Evolutionary conservation across 1,284 basidiomycete genomes (phyloP).

Genomic region (Rhodotorula sp.): DNA sequence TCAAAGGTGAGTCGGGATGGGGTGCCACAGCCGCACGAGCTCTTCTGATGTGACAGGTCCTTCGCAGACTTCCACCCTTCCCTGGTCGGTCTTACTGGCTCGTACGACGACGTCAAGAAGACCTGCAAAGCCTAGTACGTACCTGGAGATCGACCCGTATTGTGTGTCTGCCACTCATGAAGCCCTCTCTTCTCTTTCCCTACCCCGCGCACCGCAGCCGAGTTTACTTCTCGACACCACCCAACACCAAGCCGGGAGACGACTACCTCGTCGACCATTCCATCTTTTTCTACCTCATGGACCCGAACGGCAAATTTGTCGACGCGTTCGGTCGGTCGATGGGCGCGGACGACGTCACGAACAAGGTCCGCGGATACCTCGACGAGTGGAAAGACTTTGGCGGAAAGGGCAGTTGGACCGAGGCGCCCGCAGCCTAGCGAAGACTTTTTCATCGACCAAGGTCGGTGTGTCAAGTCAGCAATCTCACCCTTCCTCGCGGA

Average conservation of each 20-base stretch:
- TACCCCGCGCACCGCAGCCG: slow-evolving; percentile 52
- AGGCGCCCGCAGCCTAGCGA: slow-evolving; percentile 5
- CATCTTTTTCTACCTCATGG: slow-evolving; percentile 85
- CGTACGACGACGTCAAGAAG: slow-evolving; percentile 79
- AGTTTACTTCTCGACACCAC: slow-evolving; percentile 98
- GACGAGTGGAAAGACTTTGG: slow-evolving; percentile 52
- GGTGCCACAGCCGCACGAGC: neutral
- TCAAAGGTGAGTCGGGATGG: slow-evolving; percentile 48
- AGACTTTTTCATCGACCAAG: neutral
- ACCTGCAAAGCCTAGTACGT: slow-evolving; percentile 78
- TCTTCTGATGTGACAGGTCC: too few species aligned
- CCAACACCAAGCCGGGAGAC: slow-evolving; percentile 64
- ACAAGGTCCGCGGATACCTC: slow-evolving; percentile 56
- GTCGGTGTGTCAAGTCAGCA: too few species aligned
- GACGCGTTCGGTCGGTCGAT: slow-evolving; percentile 92
- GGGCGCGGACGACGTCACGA: slow-evolving; percentile 65
- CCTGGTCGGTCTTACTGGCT: slow-evolving; percentile 82
- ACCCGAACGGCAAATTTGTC: slow-evolving; percentile 88
- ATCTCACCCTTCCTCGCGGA: neutral
- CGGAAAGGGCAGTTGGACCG: slow-evolving; percentile 29
- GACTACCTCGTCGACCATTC: slow-evolving; percentile 94
- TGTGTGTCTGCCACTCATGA: neutral
- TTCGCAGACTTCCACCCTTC: slow-evolving; percentile 80
- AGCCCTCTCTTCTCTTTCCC: neutral
- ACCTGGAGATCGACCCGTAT: neutral